Base-by-base conservation (phyloP, 257 asterid genomes). In the Sherardia arvensis region DNA sequence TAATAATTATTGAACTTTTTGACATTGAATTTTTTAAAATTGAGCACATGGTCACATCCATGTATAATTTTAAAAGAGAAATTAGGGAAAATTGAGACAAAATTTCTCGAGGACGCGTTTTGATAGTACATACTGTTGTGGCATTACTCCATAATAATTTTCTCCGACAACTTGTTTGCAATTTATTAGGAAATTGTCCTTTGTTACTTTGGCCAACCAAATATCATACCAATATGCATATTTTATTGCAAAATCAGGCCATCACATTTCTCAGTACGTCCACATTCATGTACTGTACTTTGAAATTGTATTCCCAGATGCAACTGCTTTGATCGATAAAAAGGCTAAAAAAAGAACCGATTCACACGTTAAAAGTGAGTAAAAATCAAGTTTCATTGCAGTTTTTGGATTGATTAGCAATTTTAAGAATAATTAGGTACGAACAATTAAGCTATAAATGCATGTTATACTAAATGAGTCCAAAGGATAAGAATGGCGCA, bases 221-320 rank as follows among this genome's bases (percentile, higher is more conserved):
- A 49, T n/a, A 64, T 64, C 48, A n/a, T 48, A 62, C 12, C 36
- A 49, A 28, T n/a, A 34, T 53, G 17, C 60, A 54, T 62, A 18
- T n/a, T 5, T 0, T 45, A 20, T 18, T 20, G 4, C n/a, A 26
- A 65, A 58, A 68, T 40, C 15, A 11, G 45, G 11, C 17, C 17
- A 38, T 38, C 61, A 54, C 18, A 25, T 9, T 30, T n/a, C 0
- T 0, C n/a, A 51, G 68, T n/a, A n/a, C n/a, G n/a, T 64, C 65
- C 65, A 69, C 68, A 60, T 69, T 69, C 78, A 60, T 69, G 72
- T 26, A 69, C 68, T 49, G 43, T 62, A 32, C 12, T 55, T 30
- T 2, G 23, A 29, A 12, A 65, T 0, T 27, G 27, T 28, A 66
- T 55, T 56, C 64, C 53, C 23, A n/a, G 10, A 29, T 40, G 57